These are phyloP conservation scores for Circinella umbellata DNA, from an alignment of 371 early-diverging fungal genomes.

Conservation along the genomic window DNA sequence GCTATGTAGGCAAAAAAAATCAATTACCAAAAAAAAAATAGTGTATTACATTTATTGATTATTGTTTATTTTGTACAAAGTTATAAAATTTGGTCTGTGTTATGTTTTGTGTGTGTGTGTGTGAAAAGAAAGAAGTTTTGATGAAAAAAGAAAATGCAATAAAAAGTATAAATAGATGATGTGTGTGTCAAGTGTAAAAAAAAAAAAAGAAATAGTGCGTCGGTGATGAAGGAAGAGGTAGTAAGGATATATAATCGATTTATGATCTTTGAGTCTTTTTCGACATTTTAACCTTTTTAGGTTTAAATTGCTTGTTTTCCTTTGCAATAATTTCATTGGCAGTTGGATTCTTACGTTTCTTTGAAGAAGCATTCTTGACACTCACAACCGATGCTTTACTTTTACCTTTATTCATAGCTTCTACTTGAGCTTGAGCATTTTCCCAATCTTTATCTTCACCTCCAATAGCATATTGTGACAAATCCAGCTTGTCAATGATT, in stretches of 20 bases:
- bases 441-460: constrained; percentile 77
- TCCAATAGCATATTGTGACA: constrained; percentile 77
- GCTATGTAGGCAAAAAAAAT: no score
- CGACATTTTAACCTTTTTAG: constrained; percentile 54
- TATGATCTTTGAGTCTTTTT: constrained; percentile 55
- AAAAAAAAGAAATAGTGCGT: no score
- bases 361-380: constrained; percentile 76
- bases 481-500: constrained; percentile 80
- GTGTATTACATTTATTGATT: no score
- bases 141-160: no score
- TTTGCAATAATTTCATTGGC: constrained; percentile 60
- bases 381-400: constrained; percentile 71
- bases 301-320: constrained; percentile 48
- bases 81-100: no score
- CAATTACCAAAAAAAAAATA: no score
- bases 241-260: constrained; percentile 12
- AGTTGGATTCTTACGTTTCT: constrained; percentile 60
- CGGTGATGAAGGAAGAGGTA: neutral
- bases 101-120: no score
- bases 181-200: no score
- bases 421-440: constrained; percentile 63
- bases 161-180: no score
- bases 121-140: no score
- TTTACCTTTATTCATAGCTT: constrained; percentile 41
- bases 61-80: no score